Base-by-base conservation (phyloP, 805 yeast genomes). In the Cyberlindnera suaveolens region DNA sequence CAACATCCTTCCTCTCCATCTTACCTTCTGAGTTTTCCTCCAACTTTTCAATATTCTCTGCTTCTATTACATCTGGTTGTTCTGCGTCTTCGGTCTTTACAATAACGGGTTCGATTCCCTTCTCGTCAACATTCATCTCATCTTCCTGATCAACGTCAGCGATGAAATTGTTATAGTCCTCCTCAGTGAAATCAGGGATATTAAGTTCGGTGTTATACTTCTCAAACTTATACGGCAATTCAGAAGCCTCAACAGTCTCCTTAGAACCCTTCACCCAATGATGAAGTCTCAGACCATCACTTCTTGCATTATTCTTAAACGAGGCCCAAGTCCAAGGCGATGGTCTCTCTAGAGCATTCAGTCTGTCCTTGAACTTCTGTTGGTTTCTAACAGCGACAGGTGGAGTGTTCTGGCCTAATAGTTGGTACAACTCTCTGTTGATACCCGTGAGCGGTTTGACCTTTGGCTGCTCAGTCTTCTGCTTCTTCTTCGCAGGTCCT, bases 361-460 rank as follows among this genome's bases (percentile, higher is more conserved):
- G 70, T 51, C 78, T 74, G 46, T 81, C 86, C 49, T 82, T 83
- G 57, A 80, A 80, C 49, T 78, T 65, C 23, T 58, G 66, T n/a
- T 66, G 63, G 41, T 68, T 69, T 40, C 71, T 70, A n/a, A 74
- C 75, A n/a, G 73, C 74, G 7, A 75, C 77, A 0, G 98, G 90
- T 1, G 99, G 96, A 2, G 95, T 80, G 61, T 88, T 88, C 33
- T 93, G 90, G 5, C 99, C 99, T 34, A 93, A 68, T 41, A 95
- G 71, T 50, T 84, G 85, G 63, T 84, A 90, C 42, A 93, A 68
- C 61, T 93, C 99, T 52, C 98, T 75, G 49, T 86, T 90, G 78
- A 91, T 84, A 20, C 96, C 96, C 2, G 80, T 68, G 7, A 47
- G 41, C n/a, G 51, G 51, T 36, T 64, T 65, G 27, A 54, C 50